Evolutionary conservation across 2,329 filamentous ascomycete genomes (phyloP).

Genomic region (Neofusicoccum cordaticola): DNA sequence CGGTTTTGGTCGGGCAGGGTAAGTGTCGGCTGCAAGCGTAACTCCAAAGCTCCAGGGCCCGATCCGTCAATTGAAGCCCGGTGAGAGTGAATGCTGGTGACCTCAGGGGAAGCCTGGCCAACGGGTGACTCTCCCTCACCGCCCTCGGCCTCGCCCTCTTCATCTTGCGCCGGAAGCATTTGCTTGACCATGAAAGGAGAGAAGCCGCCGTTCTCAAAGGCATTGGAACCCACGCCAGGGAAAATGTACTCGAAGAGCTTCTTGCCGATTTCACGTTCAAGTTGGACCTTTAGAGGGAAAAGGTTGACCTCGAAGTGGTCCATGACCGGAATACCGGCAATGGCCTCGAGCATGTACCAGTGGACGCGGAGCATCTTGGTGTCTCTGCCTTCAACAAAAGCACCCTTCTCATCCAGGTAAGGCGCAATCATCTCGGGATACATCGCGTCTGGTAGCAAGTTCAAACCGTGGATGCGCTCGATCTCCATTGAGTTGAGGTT

Average conservation of each 20-base stretch:
- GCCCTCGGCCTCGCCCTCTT: constrained; percentile 49
- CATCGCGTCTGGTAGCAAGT: constrained; percentile 82
- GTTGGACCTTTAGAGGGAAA: constrained; percentile 87
- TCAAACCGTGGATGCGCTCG: constrained; percentile 82
- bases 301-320: constrained; percentile 95
- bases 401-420: constrained; percentile 65
- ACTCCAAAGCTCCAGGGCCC: constrained; percentile 71
- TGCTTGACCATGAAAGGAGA: constrained; percentile 61
- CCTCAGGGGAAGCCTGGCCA: constrained; percentile 11
- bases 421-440: constrained; percentile 96
- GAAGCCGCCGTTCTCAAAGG: constrained; percentile 52
- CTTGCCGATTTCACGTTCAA: constrained; percentile 89
- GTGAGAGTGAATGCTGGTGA: constrained; percentile 8
- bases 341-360: constrained; percentile 97
- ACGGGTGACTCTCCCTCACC: constrained; percentile 24
- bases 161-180: constrained; percentile 46
- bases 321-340: constrained; percentile 94
- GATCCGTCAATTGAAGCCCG: constrained; percentile 37
- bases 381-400: constrained; percentile 55
- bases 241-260: constrained; percentile 97
- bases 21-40: constrained; percentile 79
- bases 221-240: constrained; percentile 66
- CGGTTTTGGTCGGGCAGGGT: constrained; percentile 48
- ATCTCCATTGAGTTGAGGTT: constrained; percentile 91
- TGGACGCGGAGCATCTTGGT: constrained; percentile 89